A percentile compares a stretch with the other conserved stretches of the same genome.
These are phyloP conservation scores for Schizosaccharomyces versatilis DNA, from an alignment of 1,139 yeast genomes.

Conservation along the genomic window DNA sequence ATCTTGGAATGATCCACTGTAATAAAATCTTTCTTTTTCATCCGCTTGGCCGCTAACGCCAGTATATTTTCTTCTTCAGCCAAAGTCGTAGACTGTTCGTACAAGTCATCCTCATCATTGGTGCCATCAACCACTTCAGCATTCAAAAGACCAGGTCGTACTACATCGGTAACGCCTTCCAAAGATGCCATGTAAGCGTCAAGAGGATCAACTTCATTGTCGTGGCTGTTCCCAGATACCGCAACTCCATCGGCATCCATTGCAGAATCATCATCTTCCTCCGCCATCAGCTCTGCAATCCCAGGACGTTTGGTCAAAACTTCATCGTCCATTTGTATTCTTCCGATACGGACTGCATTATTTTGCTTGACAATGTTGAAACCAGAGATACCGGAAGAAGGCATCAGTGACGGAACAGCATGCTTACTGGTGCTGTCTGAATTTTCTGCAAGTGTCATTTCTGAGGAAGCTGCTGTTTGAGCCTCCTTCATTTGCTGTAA, in stretches of 20 bases:
- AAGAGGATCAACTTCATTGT: conserved; percentile 21
- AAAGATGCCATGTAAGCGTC: conserved; percentile 20
- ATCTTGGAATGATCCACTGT: conserved; percentile 28
- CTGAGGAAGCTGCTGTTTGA: background rate
- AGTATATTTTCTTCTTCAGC: conserved; percentile 15
- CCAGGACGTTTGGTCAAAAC: background rate
- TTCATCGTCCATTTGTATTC: background rate
- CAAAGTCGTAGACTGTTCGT: conserved; percentile 14
- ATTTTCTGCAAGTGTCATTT: background rate
- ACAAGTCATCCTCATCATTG: conserved; percentile 16
- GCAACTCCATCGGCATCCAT: conserved; percentile 5
- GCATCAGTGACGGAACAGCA: background rate
- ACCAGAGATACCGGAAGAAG: background rate
- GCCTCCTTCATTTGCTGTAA: background rate
- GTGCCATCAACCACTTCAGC: conserved; percentile 12
- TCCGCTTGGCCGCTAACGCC: conserved; percentile 19
- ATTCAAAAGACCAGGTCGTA: background rate
- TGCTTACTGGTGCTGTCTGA: background rate
- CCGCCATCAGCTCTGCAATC: background rate
- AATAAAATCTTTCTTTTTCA: conserved; percentile 24
- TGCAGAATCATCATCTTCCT: conserved; percentile 9
- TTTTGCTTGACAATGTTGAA: background rate
- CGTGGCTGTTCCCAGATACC: conserved; percentile 6
- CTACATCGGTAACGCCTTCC: conserved; percentile 6
- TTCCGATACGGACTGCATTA: background rate